Evolutionary conservation across 2,329 filamentous ascomycete genomes (phyloP).

Genomic region (Raffaelea arxii): DNA sequence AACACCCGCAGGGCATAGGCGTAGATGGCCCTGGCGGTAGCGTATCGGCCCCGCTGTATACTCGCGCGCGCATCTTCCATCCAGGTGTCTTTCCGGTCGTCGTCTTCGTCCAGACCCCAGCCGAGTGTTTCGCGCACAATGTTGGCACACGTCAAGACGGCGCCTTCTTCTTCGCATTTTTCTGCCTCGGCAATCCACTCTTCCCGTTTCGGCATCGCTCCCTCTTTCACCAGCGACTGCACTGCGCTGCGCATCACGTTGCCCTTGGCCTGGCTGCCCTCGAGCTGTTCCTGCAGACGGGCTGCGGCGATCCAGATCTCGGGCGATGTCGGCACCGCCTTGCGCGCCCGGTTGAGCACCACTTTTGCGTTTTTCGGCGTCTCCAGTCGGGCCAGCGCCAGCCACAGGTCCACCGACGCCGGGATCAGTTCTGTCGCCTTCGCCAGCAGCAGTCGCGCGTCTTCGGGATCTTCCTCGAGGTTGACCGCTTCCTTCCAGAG

Average conservation of each 20-base stretch:
- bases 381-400: constrained; percentile 84
- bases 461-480: constrained; percentile 78
- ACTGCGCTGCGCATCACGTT: constrained; percentile 94
- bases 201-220: constrained; percentile 93
- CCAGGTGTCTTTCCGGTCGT: constrained; percentile 93
- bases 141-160: constrained; percentile 72
- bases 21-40: constrained; percentile 88
- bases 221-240: constrained; percentile 78
- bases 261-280: constrained; percentile 49
- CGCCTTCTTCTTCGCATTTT: constrained; percentile 86
- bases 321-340: constrained; percentile 83
- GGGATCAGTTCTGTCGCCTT: constrained; percentile 96
- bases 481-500: constrained; percentile 99
- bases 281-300: constrained; percentile 78
- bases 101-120: constrained; percentile 89
- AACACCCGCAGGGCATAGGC: constrained; percentile 86
- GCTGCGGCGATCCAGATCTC: constrained; percentile 97
- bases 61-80: constrained; percentile 83
- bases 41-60: constrained; percentile 72
- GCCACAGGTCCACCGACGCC: constrained; percentile 87
- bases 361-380: constrained; percentile 86
- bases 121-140: constrained; percentile 91
- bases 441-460: constrained; percentile 79
- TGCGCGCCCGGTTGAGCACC: constrained; percentile 89
- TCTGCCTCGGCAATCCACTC: constrained; percentile 96